Percentiles rank a stretch among this genome's conserved stretches.
Conservation (phyloP, 1,284 basidiomycete genomes). For the Neotropicomus parvogracilis region DNA sequence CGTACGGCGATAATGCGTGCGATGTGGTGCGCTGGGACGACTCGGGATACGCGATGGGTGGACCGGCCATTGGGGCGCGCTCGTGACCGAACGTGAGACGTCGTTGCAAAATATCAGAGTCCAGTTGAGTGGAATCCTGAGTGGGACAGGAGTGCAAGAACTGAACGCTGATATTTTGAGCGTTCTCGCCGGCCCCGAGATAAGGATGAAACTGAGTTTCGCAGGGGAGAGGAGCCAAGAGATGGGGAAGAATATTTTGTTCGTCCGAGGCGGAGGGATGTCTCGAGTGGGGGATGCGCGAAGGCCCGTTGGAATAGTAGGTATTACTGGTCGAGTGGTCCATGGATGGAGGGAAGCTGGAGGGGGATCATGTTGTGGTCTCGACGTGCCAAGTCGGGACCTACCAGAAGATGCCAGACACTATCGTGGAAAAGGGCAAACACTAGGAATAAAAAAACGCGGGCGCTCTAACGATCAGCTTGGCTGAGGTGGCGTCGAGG, state of each 20-base stretch:
- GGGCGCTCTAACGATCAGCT: constrained; percentile 2
- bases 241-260: constrained; percentile 19
- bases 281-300: constrained; percentile 13
- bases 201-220: constrained; percentile 21
- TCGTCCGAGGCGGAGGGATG: constrained; percentile 15
- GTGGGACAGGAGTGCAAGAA: constrained; percentile 28
- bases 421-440: constrained; percentile 32
- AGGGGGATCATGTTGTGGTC: constrained; percentile 25
- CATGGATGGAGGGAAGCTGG: constrained; percentile 18
- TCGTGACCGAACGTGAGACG: constrained; percentile 11
- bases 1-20: constrained; percentile 17
- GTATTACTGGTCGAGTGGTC: constrained; percentile 18
- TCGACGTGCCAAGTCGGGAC: constrained; percentile 14
- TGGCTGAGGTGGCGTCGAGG: constrained; percentile 4
- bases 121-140: constrained; percentile 26
- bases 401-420: constrained; percentile 20
- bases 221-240: constrained; percentile 16
- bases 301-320: constrained; percentile 15
- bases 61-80: background rate
- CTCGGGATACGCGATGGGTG: constrained; percentile 27
- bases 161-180: constrained; percentile 33
- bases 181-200: constrained; percentile 11
- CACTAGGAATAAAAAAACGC: constrained; percentile 10
- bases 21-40: constrained; percentile 34
- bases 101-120: constrained; percentile 28